Evolutionary conservation across 345 rosid species (phyloP).

Genomic region (Euphorbia pulcherrima): DNA sequence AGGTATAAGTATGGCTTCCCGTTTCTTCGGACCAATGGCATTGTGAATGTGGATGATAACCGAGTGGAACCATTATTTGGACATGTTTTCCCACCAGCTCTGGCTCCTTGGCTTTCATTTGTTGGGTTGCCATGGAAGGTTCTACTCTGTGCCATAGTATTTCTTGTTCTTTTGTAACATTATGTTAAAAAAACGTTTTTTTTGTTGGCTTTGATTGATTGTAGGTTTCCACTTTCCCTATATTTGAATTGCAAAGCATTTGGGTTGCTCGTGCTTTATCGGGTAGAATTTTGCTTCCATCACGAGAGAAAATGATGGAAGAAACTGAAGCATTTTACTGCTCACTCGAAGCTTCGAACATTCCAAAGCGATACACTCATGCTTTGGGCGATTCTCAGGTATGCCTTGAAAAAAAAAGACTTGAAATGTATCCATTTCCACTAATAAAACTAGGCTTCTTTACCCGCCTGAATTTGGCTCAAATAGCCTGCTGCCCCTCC

Average conservation of each 20-base stretch:
- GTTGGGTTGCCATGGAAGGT: conserved; percentile 81
- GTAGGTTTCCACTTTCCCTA: conserved; percentile 58
- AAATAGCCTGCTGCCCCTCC: no score
- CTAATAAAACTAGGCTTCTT: no score
- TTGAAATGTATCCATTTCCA: not conserved
- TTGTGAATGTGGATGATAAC: conserved; percentile 66
- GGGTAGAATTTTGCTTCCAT: conserved; percentile 61
- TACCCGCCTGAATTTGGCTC: no score
- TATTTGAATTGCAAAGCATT: conserved; percentile 75
- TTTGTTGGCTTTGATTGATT: conserved; percentile 3
- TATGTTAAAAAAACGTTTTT: not conserved
- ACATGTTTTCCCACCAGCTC: conserved; percentile 65
- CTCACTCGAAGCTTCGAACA: conserved; percentile 44
- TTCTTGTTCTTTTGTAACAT: conserved; percentile 2
- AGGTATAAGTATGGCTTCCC: conserved; percentile 92
- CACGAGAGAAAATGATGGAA: conserved; percentile 59
- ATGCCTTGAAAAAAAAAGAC: conserved; percentile 6
- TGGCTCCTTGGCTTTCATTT: conserved; percentile 79
- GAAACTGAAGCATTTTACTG: conserved; percentile 49
- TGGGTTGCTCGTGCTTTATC: conserved; percentile 84
- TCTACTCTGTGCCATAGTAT: conserved; percentile 10
- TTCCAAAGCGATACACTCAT: conserved; percentile 48
- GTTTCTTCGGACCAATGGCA: conserved; percentile 71
- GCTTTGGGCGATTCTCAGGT: conserved; percentile 41
- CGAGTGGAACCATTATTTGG: conserved; percentile 75